Conservation (phyloP, 139 green algal genomes). For the Protoeuglena noctilucae region DNA sequence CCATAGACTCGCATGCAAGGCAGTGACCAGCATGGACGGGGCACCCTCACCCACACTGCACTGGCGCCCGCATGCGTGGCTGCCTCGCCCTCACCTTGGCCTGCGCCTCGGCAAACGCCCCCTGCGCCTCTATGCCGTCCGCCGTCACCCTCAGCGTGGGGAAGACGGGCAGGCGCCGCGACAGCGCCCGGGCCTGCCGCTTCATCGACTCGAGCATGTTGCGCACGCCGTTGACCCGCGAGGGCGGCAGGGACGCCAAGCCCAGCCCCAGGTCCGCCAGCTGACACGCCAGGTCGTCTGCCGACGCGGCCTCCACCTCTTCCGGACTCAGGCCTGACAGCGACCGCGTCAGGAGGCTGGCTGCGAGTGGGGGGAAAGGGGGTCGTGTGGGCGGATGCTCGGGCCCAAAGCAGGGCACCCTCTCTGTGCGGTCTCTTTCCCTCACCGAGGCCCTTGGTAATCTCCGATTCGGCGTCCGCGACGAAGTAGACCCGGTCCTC, state of each 20-base stretch:
- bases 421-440: no score
- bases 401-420: no score
- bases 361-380: background rate
- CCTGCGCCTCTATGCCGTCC: constrained; percentile 24
- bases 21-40: no score
- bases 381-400: background rate
- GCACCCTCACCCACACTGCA: no score
- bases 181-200: constrained; percentile 33
- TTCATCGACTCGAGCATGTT: constrained; percentile 71
- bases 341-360: background rate
- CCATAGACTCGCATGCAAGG: no score
- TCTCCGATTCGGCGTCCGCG: no score
- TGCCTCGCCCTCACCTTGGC: no score
- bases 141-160: constrained; percentile 66
- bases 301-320: constrained; percentile 32
- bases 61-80: no score
- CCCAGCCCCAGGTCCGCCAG: constrained; percentile 26
- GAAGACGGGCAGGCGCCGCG: constrained; percentile 34
- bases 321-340: constrained; percentile 33
- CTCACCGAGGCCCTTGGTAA: no score
- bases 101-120: background rate
- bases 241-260: constrained; percentile 28
- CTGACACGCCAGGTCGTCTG: background rate
- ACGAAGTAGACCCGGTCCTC: no score
- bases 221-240: constrained; percentile 53